Evolutionary conservation across 176 grass and related monocot genomes (phyloP).

Genomic region (Avena atlantica): DNA sequence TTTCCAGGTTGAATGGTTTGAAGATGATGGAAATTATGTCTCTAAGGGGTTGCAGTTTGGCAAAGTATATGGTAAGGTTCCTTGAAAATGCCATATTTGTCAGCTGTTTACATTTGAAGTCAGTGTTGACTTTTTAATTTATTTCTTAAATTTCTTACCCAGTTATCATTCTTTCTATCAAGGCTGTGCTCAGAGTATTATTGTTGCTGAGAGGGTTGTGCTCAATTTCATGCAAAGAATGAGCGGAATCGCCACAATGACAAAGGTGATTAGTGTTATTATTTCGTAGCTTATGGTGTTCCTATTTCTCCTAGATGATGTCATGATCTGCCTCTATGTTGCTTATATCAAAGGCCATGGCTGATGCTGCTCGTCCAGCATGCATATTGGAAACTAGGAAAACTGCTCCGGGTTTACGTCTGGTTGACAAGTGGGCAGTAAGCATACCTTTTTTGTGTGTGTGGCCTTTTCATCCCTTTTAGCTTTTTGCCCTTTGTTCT

Average conservation of each 20-base stretch:
- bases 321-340: conserved; percentile 6
- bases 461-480: conserved; percentile 8
- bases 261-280: conserved; percentile 65
- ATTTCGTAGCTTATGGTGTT: background rate
- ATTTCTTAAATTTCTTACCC: background rate
- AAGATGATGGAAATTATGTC: conserved; percentile 71
- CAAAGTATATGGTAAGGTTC: conserved; percentile 81
- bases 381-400: conserved; percentile 95
- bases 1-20: conserved; percentile 85
- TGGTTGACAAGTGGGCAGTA: conserved; percentile 96
- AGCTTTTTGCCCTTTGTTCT: conserved; percentile 6
- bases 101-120: background rate
- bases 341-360: conserved; percentile 61
- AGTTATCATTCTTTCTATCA: conserved; percentile 30
- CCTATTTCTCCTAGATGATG: conserved; percentile 1
- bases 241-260: conserved; percentile 95
- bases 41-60: conserved; percentile 88
- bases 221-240: conserved; percentile 99
- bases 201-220: conserved; percentile 90
- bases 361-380: conserved; percentile 85
- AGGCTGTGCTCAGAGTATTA: conserved; percentile 87
- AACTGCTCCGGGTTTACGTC: conserved; percentile 91
- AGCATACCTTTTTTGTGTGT: conserved; percentile 24
- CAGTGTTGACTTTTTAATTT: background rate
- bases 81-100: background rate